Conservation (phyloP, 768 basidiomycete species). For the Psilocybe subaeruginosa region DNA sequence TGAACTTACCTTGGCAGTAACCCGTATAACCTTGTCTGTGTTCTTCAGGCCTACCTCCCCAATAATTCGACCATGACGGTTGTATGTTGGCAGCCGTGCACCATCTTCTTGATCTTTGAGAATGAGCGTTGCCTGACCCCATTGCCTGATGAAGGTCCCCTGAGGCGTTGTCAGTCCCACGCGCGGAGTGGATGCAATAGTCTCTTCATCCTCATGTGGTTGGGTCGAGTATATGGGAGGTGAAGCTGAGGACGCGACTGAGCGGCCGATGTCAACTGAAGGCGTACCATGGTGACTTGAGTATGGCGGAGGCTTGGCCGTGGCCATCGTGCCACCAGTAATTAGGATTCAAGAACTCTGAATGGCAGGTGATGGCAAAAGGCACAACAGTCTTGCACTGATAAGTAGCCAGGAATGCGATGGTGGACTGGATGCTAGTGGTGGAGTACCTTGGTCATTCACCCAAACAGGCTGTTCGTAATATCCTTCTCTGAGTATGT, state of each 20-base stretch:
- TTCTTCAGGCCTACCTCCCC: conserved; percentile 39
- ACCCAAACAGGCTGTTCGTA: neutral
- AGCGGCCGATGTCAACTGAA: neutral
- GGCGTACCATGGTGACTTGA: neutral
- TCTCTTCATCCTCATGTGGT: conserved; percentile 36
- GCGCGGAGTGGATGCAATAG: conserved; percentile 40
- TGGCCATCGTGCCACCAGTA: neutral
- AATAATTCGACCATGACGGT: conserved; percentile 32
- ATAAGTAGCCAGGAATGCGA: neutral
- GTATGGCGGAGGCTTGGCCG: conserved; percentile 8
- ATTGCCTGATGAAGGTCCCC: conserved; percentile 33
- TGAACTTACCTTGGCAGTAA: conserved; percentile 39
- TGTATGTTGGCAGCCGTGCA: conserved; percentile 35
- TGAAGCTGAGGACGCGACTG: neutral
- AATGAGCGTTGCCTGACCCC: conserved; percentile 38
- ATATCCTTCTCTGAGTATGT: neutral
- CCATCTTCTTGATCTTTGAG: conserved; percentile 38
- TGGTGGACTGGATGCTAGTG: neutral
- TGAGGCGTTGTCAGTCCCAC: conserved; percentile 20
- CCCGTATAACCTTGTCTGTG: conserved; percentile 31
- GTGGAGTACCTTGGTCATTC: neutral
- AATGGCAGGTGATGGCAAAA: neutral
- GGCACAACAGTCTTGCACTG: neutral
- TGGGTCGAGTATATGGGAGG: conserved; percentile 37
- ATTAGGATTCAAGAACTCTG: neutral